These are phyloP conservation scores for Cladosporium colombiae DNA, from an alignment of 2,329 filamentous ascomycete genomes.

Conservation along the genomic window DNA sequence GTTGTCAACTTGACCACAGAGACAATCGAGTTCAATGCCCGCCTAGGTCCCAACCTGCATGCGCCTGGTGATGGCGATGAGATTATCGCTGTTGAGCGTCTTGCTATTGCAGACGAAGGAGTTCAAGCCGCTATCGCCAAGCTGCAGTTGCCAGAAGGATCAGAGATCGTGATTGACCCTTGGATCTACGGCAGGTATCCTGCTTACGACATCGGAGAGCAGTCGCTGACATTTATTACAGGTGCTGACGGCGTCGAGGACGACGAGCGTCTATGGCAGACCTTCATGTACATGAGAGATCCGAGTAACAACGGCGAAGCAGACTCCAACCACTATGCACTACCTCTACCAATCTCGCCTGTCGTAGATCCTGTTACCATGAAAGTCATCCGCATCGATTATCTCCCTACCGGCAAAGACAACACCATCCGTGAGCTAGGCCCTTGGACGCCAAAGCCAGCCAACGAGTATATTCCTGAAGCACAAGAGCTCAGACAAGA, in stretches of 20 bases:
- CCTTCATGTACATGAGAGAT: slow-evolving; percentile 67
- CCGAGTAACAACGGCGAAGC: slow-evolving; percentile 58
- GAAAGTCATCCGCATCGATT: slow-evolving; percentile 69
- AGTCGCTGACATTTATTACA: neutral
- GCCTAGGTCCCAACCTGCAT: slow-evolving; percentile 59
- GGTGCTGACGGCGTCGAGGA: slow-evolving; percentile 51
- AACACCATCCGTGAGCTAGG: slow-evolving; percentile 56
- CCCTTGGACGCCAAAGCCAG: slow-evolving; percentile 59
- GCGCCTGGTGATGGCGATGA: slow-evolving; percentile 62
- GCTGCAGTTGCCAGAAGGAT: slow-evolving; percentile 58
- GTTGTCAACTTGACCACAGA: slow-evolving; percentile 55
- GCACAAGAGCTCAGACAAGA: slow-evolving; percentile 44
- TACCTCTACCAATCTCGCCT: slow-evolving; percentile 67
- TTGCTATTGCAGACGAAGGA: slow-evolving; percentile 56
- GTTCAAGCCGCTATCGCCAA: slow-evolving; percentile 63
- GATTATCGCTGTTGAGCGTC: slow-evolving; percentile 58
- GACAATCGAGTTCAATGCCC: slow-evolving; percentile 58
- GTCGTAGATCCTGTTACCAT: slow-evolving; percentile 64
- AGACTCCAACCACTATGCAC: slow-evolving; percentile 70
- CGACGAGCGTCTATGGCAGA: slow-evolving; percentile 58
- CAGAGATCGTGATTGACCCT: slow-evolving; percentile 56
- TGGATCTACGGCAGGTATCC: slow-evolving; percentile 50
- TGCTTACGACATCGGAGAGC: neutral
- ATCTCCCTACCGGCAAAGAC: slow-evolving; percentile 67
- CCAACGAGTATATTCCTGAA: slow-evolving; percentile 68